Percentiles rank a stretch among this genome's conserved stretches.
phyloP scores from a whole-genome alignment of 2,329 filamentous ascomycete species.

The Mycosphaerella sp. region DNA sequence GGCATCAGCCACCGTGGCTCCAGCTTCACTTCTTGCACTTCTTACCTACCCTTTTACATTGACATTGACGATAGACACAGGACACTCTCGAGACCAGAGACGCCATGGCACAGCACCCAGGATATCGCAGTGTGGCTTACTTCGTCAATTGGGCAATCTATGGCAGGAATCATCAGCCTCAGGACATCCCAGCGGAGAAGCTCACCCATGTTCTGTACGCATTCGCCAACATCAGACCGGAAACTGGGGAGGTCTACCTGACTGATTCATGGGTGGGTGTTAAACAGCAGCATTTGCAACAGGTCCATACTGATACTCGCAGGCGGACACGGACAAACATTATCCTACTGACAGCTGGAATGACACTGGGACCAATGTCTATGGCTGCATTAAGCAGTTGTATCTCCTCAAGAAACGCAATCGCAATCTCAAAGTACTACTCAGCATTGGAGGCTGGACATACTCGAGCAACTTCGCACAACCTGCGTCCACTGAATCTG shows the following conservation, averaged over 20 bases:
- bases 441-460: slow-evolving; percentile 79
- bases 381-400: slow-evolving; percentile 72
- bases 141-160: slow-evolving; percentile 34
- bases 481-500: slow-evolving; percentile 57
- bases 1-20: neutral
- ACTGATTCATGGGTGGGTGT: slow-evolving; percentile 52
- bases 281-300: neutral
- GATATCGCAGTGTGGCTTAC: slow-evolving; percentile 32
- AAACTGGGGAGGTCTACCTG: slow-evolving; percentile 70
- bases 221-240: slow-evolving; percentile 77
- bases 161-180: slow-evolving; percentile 65
- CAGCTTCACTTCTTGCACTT: neutral
- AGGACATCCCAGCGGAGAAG: slow-evolving; percentile 71
- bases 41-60: neutral
- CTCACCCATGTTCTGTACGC: slow-evolving; percentile 87
- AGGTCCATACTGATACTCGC: neutral
- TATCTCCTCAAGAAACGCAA: slow-evolving; percentile 69
- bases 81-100: neutral
- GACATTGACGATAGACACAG: neutral
- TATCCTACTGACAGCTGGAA: slow-evolving; percentile 62
- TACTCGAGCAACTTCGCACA: slow-evolving; percentile 70
- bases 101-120: slow-evolving; percentile 20
- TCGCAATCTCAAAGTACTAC: slow-evolving; percentile 68
- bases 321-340: slow-evolving; percentile 60
- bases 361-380: slow-evolving; percentile 61